A percentile compares a stretch with the other conserved stretches of the same genome.
Conservation (phyloP, 805 yeast species). For the Lipomyces sp. region DNA sequence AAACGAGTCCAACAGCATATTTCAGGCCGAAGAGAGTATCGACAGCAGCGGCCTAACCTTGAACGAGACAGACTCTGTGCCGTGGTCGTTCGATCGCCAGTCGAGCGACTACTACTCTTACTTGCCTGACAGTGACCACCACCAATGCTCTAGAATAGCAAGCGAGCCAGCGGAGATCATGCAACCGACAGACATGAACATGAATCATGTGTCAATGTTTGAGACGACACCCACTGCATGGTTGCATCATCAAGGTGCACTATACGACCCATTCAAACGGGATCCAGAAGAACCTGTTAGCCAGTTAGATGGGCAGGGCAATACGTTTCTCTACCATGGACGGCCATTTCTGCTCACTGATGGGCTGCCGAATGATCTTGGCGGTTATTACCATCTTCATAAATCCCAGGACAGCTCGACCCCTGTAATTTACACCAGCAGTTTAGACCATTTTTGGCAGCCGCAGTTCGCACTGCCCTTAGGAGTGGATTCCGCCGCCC, state of each 20-base stretch:
- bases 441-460: too few species aligned
- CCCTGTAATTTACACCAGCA: too few species aligned
- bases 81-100: neutral
- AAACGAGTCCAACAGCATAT: neutral
- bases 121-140: neutral
- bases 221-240: neutral
- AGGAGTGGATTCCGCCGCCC: too few species aligned
- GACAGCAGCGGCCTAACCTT: neutral
- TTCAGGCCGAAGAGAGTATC: neutral
- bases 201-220: neutral
- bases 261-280: too few species aligned
- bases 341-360: too few species aligned
- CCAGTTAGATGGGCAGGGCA: too few species aligned
- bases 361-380: too few species aligned
- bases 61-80: neutral
- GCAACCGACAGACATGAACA: neutral
- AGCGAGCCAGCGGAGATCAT: neutral
- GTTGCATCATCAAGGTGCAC: neutral
- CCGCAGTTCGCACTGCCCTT: too few species aligned
- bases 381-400: too few species aligned
- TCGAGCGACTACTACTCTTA: neutral
- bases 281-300: too few species aligned
- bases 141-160: neutral
- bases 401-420: too few species aligned
- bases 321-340: too few species aligned